Evolutionary conservation across 2,329 filamentous ascomycete genomes (phyloP).

Genomic region (Hortaea werneckii): DNA sequence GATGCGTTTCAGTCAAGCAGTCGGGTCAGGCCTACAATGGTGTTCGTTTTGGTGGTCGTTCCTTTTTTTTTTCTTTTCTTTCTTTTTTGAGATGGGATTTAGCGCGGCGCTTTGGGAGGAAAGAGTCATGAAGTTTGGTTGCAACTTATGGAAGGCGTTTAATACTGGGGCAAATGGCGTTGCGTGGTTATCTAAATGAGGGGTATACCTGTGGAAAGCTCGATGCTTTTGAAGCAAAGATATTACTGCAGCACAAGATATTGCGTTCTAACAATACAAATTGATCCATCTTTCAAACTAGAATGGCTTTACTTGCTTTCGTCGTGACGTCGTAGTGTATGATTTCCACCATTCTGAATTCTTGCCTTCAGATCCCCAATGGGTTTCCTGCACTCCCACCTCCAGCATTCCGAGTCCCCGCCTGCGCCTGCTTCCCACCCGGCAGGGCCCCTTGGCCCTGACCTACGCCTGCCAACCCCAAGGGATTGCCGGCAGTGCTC

Average conservation of each 20-base stretch:
- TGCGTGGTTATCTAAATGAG: too few relatives aligned
- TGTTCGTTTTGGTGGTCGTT: too few relatives aligned
- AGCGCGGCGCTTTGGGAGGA: constrained; percentile 14
- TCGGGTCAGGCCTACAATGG: neutral
- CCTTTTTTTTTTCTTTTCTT: neutral
- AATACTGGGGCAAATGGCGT: constrained; percentile 12
- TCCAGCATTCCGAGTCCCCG: constrained; percentile 17
- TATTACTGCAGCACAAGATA: too few relatives aligned
- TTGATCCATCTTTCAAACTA: too few relatives aligned
- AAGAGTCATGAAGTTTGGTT: constrained; percentile 9
- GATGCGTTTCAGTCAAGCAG: constrained; percentile 4
- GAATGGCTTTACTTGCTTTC: too few relatives aligned
- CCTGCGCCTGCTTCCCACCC: constrained; percentile 1
- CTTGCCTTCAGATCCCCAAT: constrained; percentile 25
- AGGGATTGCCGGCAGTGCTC: constrained; percentile 36
- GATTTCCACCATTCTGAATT: too few relatives aligned
- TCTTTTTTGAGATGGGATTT: too few relatives aligned
- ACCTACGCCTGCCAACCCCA: constrained; percentile 31
- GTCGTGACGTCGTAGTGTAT: too few relatives aligned
- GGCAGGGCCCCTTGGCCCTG: constrained; percentile 17
- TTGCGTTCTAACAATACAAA: too few relatives aligned
- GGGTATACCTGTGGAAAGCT: too few relatives aligned
- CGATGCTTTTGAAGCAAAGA: too few relatives aligned
- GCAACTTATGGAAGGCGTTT: constrained; percentile 6
- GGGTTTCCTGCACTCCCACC: constrained; percentile 32